Percentiles rank a stretch among this genome's conserved stretches.
Conservation (phyloP, 352 stramenopile genomes). For the Phytopythium delawarense region DNA sequence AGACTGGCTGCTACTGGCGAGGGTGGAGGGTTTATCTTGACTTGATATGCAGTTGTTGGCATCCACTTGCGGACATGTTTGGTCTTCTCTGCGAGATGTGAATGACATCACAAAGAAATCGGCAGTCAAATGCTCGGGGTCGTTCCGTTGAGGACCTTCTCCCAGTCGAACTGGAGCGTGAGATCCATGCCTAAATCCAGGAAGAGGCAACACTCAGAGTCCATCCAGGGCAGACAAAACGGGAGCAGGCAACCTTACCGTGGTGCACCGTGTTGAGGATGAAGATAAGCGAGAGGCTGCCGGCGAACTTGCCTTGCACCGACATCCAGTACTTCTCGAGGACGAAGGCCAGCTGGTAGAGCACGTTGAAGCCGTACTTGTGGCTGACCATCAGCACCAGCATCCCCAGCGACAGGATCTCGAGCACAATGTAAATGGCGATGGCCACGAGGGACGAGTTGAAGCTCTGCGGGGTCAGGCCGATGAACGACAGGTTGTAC, state of each 20-base stretch:
- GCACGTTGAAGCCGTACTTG: slow-evolving; percentile 23
- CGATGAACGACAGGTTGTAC: slow-evolving; percentile 19
- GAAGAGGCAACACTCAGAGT: not conserved
- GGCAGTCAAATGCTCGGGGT: not conserved
- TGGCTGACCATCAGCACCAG: slow-evolving; percentile 14
- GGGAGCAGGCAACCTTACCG: not conserved
- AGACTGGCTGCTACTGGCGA: not conserved
- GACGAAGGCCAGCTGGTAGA: slow-evolving; percentile 28
- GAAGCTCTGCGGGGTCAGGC: slow-evolving; percentile 4
- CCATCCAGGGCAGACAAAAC: not conserved
- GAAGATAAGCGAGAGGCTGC: slow-evolving; percentile 23
- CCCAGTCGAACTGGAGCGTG: slow-evolving; percentile 17
- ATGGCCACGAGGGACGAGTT: slow-evolving; percentile 5
- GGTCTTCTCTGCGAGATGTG: too few relatives aligned
- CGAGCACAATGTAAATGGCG: slow-evolving; percentile 10
- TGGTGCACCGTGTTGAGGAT: slow-evolving; percentile 16
- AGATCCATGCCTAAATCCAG: slow-evolving; percentile 11
- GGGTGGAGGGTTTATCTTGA: not conserved
- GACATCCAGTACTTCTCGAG: slow-evolving; percentile 29
- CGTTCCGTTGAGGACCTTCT: slow-evolving; percentile 12
- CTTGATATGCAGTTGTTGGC: not conserved
- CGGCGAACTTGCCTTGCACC: slow-evolving; percentile 20
- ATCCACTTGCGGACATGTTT: too few relatives aligned
- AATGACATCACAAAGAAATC: too few relatives aligned
- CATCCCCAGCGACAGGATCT: slow-evolving; percentile 14